Evolutionary conservation across 1,284 basidiomycete genomes (phyloP).

Genomic region (Sporisorium sorghi): DNA sequence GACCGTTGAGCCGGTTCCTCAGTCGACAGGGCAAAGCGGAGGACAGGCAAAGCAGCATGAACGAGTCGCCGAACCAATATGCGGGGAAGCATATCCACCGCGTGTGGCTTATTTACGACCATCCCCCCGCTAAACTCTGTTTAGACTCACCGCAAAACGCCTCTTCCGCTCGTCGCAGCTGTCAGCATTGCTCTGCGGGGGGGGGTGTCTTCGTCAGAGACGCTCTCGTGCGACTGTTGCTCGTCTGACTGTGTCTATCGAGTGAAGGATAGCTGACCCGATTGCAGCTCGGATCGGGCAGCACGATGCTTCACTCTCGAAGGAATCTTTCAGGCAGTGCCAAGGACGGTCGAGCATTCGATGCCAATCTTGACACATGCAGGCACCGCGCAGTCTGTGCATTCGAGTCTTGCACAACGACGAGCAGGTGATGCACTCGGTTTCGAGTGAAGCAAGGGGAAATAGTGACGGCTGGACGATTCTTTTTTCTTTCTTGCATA

Average conservation of each 20-base stretch:
- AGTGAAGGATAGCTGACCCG: not conserved
- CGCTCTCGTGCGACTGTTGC: no score
- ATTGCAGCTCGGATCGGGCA: not conserved
- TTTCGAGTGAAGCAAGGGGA: not conserved
- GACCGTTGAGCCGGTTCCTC: no score
- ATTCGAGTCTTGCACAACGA: no score
- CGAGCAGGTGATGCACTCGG: not conserved
- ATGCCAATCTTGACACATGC: no score
- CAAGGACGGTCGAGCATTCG: no score
- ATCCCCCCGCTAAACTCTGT: not conserved
- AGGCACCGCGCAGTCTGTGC: no score
- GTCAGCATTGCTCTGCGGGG: no score
- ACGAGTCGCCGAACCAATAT: slow-evolving; percentile 10
- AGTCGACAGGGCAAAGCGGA: not conserved
- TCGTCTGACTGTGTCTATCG: not conserved
- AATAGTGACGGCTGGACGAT: not conserved
- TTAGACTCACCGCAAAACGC: no score
- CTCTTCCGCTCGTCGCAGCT: no score
- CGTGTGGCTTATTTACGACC: not conserved
- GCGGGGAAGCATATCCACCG: not conserved
- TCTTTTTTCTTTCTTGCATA: not conserved
- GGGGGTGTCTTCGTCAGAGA: no score
- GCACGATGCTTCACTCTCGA: no score
- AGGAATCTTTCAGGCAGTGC: no score
- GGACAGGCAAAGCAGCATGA: not conserved